Evolutionary conservation across 1,139 yeast species (phyloP).

Genomic region (Yamadazyma songkhlaensis): DNA sequence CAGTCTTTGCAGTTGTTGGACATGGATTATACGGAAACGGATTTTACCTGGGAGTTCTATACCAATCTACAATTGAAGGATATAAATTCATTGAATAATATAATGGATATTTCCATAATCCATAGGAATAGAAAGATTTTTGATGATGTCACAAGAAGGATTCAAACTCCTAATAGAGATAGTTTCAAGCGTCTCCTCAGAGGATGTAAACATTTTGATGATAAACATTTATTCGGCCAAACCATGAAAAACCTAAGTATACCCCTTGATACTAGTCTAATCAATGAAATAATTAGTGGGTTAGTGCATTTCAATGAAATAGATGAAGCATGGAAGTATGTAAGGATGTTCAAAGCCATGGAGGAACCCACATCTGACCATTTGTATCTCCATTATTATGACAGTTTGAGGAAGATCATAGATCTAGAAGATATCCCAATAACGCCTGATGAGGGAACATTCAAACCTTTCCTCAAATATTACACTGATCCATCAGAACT

Average conservation of each 20-base stretch:
- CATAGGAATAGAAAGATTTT: conserved; percentile 9
- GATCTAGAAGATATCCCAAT: conserved; percentile 13
- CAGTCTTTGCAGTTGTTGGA: conserved; percentile 7
- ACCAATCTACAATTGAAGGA: conserved; percentile 13
- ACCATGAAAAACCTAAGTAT: conserved; percentile 5
- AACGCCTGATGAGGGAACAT: conserved; percentile 27
- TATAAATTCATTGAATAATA: conserved; percentile 11
- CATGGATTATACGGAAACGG: conserved; percentile 3
- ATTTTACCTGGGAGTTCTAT: conserved; percentile 22
- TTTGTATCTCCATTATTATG: conserved; percentile 18
- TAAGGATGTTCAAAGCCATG: conserved; percentile 1
- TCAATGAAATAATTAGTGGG: conserved; percentile 18
- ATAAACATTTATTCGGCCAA: conserved; percentile 6
- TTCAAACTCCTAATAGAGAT: conserved; percentile 13
- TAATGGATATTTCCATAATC: conserved; percentile 10
- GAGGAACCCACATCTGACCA: conserved; percentile 12
- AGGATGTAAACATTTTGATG: conserved; percentile 3
- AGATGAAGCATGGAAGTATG: conserved; percentile 14
- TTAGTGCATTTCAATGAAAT: conserved; percentile 11
- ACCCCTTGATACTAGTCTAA: conserved; percentile 16
- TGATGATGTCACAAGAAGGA: conserved; percentile 9
- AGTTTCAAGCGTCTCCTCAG: conserved; percentile 9
- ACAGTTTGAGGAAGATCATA: conserved; percentile 26
- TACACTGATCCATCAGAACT: conserved; percentile 4
- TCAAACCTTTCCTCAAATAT: conserved; percentile 20